Evolutionary conservation across 495 filamentous ascomycete genomes (phyloP).

Genomic region (Penicillium egyptiacum): DNA sequence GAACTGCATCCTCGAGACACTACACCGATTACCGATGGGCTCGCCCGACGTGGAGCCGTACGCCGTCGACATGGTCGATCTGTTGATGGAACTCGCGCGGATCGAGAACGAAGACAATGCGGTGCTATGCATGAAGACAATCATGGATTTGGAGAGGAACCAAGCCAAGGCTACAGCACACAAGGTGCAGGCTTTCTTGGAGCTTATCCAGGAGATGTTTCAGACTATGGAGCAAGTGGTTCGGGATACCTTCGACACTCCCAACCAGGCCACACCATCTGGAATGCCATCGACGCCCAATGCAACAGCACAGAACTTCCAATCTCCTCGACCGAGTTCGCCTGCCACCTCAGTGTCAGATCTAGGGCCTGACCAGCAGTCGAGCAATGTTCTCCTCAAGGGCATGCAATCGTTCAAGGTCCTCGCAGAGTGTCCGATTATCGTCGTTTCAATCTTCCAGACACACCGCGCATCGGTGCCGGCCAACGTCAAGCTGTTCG

Average conservation of each 20-base stretch:
- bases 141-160: conserved; percentile 92
- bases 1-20: conserved; percentile 87
- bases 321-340: conserved; percentile 85
- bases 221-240: conserved; percentile 91
- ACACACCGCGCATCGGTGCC: conserved; percentile 76
- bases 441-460: conserved; percentile 98
- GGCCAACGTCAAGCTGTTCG: conserved; percentile 86
- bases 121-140: conserved; percentile 93
- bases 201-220: conserved; percentile 93
- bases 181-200: conserved; percentile 86
- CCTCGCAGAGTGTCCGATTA: conserved; percentile 94
- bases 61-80: conserved; percentile 79
- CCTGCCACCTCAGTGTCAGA: conserved; percentile 79
- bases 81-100: conserved; percentile 82
- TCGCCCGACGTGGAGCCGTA: conserved; percentile 84
- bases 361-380: conserved; percentile 74
- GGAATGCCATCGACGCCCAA: conserved; percentile 76
- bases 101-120: conserved; percentile 98
- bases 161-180: conserved; percentile 76
- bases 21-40: conserved; percentile 84
- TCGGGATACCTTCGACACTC: conserved; percentile 84
- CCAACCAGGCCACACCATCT: conserved; percentile 60
- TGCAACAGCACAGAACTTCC: conserved; percentile 67
- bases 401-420: conserved; percentile 99
- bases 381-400: conserved; percentile 73